Evolutionary conservation across 2,329 filamentous ascomycete genomes (phyloP), one percentile per base, ranked within the genome.

Genomic region (Neofusicoccum kwambonambiense): DNA sequence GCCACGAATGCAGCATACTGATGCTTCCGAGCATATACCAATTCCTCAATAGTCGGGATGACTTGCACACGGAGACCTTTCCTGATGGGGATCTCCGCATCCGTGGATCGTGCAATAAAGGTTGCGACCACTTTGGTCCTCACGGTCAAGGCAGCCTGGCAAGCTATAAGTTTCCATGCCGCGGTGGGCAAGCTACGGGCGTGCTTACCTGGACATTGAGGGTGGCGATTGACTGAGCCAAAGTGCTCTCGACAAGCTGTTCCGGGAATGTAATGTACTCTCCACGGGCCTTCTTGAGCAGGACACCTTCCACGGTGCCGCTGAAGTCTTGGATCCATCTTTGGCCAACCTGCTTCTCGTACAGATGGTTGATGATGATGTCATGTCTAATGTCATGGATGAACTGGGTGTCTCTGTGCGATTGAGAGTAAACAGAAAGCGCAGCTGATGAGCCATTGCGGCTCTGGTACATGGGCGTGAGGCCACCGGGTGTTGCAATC

Each of bases 1-100:
- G 89, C 87, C 47, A 94, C 83, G 73, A 94, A 93, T 7, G 91
- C 91, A 12, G 90, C 91, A 69, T 90, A 93, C 73, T 94, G 91
- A 74, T 92, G 87, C 75, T 92, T 93, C 66, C 90, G 84, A 4
- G 90, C 90, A 45, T 86, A 83, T 0, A 87, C 83, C 3, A 93
- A 82, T 71, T 92, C 89, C 15, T 89, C 85, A 51, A 93, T 84
- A 0, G 86, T 89, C 0, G 89, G 89, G 9, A 93, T 77, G 66
- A 93, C 89, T 76, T 93, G 90, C 15, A 93, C 86, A 42, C 89
- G 85, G n/a, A 92, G 84, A 19, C 90, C 90, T 74, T 93, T 91
- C 79, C 87, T 87, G 61, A 93, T 78, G 0, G 90, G 90, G 11
- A 93, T 89, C 70, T 92, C 89, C 19, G 90, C 84, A 15, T 65